Evolutionary conservation across 352 stramenopile genomes (phyloP).

Genomic region (Detonula confervacea): DNA sequence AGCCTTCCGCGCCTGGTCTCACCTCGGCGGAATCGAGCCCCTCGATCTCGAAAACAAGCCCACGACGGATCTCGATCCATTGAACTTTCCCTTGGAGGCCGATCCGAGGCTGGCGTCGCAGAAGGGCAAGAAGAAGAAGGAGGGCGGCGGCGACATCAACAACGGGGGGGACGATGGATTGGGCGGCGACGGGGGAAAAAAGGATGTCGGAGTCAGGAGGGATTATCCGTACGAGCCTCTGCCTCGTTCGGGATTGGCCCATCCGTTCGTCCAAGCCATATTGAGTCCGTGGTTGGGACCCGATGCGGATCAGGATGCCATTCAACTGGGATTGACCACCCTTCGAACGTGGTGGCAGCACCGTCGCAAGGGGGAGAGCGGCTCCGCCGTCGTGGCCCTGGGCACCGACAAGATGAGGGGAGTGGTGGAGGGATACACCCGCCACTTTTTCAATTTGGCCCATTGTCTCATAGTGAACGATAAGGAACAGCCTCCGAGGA

Average conservation of each 20-base stretch:
- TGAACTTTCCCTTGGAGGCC: constrained; percentile 66
- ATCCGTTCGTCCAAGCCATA: constrained; percentile 85
- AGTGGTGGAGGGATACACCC: constrained; percentile 83
- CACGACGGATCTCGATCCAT: constrained; percentile 63
- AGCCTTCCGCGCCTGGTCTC: constrained; percentile 82
- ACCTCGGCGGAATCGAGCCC: constrained; percentile 77
- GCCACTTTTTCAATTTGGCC: constrained; percentile 82
- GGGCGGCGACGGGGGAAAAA: not conserved
- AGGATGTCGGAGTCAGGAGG: constrained; percentile 28
- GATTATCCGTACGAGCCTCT: constrained; percentile 83
- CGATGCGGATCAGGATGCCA: constrained; percentile 82
- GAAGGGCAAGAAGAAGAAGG: too few relatives aligned
- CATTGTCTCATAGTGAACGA: constrained; percentile 81
- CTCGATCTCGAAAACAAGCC: constrained; percentile 67
- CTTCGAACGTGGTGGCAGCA: constrained; percentile 85
- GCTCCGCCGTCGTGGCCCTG: constrained; percentile 74
- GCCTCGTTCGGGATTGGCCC: constrained; percentile 71
- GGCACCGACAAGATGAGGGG: constrained; percentile 83
- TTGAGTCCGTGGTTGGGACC: constrained; percentile 80
- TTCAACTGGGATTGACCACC: constrained; percentile 79
- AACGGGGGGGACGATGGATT: not conserved
- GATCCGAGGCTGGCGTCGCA: constrained; percentile 49
- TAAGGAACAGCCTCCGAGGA: constrained; percentile 78
- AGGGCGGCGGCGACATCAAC: too few relatives aligned
- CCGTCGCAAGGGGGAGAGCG: constrained; percentile 81